Percentiles rank a stretch among this genome's conserved stretches.
Conservation (phyloP, 2,329 filamentous ascomycete species). For the Xylaria sp. region DNA sequence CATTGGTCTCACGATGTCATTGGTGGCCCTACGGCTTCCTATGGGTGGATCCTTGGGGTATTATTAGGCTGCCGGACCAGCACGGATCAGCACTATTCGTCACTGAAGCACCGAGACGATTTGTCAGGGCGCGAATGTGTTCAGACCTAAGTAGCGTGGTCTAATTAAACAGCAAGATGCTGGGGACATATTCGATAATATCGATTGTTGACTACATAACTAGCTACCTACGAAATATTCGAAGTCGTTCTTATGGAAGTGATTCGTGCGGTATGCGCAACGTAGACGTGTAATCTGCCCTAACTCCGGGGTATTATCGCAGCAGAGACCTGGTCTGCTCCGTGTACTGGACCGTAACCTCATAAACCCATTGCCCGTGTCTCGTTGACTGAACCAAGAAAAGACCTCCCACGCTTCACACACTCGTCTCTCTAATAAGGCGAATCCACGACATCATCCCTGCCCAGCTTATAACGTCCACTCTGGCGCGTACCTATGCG, state of each 20-base stretch:
- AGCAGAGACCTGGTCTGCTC: conserved; percentile 29
- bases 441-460: conserved; percentile 84
- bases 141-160: neutral
- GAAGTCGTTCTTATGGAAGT: conserved; percentile 24
- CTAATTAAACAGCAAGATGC: neutral
- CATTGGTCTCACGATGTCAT: conserved; percentile 5
- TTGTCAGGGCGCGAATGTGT: neutral
- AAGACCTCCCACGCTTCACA: neutral
- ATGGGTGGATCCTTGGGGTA: neutral
- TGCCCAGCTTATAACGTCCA: conserved; percentile 76
- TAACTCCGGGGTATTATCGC: conserved; percentile 44
- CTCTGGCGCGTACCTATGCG: conserved; percentile 64
- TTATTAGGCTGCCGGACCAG: neutral
- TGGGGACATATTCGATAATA: neutral
- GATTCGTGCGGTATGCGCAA: conserved; percentile 31
- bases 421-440: conserved; percentile 57
- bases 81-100: neutral
- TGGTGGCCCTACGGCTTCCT: conserved; percentile 22
- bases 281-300: conserved; percentile 26
- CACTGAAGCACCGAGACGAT: neutral
- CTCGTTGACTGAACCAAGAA: conserved; percentile 17
- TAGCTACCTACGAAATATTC: conserved; percentile 31
- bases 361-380: conserved; percentile 29
- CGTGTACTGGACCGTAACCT: conserved; percentile 30
- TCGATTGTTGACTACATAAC: conserved; percentile 36